Percentiles rank a stretch among this genome's conserved stretches.
Evolutionary conservation across 192 early-diverging fungal genomes (phyloP).

Genomic region (Lunasporangiospora selenospora): DNA sequence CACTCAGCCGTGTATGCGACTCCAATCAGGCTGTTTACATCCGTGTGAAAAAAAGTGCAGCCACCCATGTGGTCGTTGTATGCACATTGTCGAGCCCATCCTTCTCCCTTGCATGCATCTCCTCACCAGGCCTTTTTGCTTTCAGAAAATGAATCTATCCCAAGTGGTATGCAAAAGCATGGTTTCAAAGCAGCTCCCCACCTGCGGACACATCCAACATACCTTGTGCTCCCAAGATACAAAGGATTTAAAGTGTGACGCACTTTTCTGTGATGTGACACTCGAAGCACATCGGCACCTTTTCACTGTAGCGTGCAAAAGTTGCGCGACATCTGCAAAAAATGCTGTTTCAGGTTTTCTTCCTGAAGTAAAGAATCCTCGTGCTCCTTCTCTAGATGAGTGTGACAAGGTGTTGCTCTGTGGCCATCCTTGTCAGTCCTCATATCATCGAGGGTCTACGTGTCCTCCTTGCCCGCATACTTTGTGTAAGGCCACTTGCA

Average conservation of each 20-base stretch:
- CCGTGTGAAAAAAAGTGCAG: slow-evolving; percentile 53
- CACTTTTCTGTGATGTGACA: slow-evolving; percentile 18
- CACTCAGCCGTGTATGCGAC: slow-evolving; percentile 47
- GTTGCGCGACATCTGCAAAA: slow-evolving; percentile 51
- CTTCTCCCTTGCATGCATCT: slow-evolving; percentile 33
- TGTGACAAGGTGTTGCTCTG: slow-evolving; percentile 46
- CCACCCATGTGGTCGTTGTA: slow-evolving; percentile 54
- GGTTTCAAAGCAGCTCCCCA: slow-evolving; percentile 23
- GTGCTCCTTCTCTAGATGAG: too few species aligned
- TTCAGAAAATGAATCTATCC: slow-evolving; percentile 16
- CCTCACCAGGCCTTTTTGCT: slow-evolving; percentile 18
- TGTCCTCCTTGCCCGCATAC: slow-evolving; percentile 57
- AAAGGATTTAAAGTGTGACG: slow-evolving; percentile 9
- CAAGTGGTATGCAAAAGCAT: slow-evolving; percentile 20
- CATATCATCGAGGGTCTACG: slow-evolving; percentile 14
- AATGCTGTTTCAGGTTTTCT: slow-evolving; percentile 49
- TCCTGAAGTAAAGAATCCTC: slow-evolving; percentile 32
- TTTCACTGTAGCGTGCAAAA: too few species aligned
- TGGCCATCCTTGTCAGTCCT: slow-evolving; percentile 20
- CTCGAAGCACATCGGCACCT: too few species aligned
- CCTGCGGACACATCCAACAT: slow-evolving; percentile 49
- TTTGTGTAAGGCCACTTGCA: too few species aligned
- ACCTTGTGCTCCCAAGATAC: slow-evolving; percentile 27
- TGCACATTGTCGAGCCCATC: slow-evolving; percentile 18
- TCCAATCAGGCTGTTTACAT: slow-evolving; percentile 51